These are phyloP conservation scores for Hypoxylon sp. DNA, from an alignment of 2,329 filamentous ascomycete species.

Conservation along the genomic window DNA sequence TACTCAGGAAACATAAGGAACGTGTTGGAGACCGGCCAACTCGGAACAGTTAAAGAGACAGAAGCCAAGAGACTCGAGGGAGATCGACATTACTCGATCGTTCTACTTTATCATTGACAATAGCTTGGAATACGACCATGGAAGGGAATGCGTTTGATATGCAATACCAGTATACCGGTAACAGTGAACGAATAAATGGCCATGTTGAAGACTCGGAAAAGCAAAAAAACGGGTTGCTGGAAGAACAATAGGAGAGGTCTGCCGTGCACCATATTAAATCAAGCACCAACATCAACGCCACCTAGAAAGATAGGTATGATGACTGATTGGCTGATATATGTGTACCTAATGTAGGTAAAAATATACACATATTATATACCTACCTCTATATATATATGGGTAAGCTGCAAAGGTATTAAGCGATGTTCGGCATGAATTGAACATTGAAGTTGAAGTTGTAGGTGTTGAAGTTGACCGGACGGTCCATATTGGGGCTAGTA, in stretches of 20 bases:
- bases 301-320: background rate
- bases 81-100: constrained; percentile 4
- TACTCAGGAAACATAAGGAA: background rate
- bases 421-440: no score
- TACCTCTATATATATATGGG: background rate
- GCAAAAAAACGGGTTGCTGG: constrained; percentile 19
- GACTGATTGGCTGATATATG: background rate
- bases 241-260: constrained; percentile 9
- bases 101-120: constrained; percentile 11
- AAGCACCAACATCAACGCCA: constrained; percentile 21
- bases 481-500: no score
- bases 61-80: background rate
- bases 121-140: constrained; percentile 6
- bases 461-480: no score
- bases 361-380: no score
- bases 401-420: background rate
- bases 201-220: constrained; percentile 24
- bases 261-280: background rate
- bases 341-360: background rate
- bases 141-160: constrained; percentile 21
- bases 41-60: background rate
- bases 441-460: no score
- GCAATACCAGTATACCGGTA: constrained; percentile 27
- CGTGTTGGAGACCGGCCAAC: background rate
- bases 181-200: constrained; percentile 23